Evolutionary conservation across 371 early-diverging fungal genomes (phyloP).

Genomic region (Enteropsectra breve): DNA sequence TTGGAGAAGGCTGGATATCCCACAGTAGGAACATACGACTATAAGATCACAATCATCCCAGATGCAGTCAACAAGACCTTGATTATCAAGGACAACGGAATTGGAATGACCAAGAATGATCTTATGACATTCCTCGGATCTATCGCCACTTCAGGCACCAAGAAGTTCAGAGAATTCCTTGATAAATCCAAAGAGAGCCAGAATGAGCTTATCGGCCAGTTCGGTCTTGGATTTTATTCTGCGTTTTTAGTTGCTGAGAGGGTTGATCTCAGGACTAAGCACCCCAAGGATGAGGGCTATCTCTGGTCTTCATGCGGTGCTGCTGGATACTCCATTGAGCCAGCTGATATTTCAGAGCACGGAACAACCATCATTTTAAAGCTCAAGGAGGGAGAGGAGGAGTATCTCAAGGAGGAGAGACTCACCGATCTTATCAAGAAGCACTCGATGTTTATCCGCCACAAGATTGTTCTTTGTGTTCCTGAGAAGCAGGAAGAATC

Average conservation of each 20-base stretch:
- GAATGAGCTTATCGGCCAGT: constrained; percentile 78
- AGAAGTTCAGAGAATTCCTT: constrained; percentile 77
- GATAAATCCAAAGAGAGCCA: constrained; percentile 61
- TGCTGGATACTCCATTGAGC: constrained; percentile 76
- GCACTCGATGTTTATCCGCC: constrained; percentile 81
- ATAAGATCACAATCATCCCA: constrained; percentile 71
- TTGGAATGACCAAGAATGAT: constrained; percentile 92
- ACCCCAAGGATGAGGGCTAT: constrained; percentile 81
- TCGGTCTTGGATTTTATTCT: constrained; percentile 95
- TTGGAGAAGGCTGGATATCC: constrained; percentile 70
- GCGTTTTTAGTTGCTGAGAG: constrained; percentile 83
- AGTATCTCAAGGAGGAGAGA: constrained; percentile 71
- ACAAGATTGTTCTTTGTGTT: constrained; percentile 73
- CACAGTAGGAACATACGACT: background rate
- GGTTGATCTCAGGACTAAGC: constrained; percentile 82
- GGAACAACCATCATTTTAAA: constrained; percentile 75
- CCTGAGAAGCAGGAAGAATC: constrained; percentile 68
- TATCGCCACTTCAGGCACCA: constrained; percentile 85
- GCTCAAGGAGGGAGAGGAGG: constrained; percentile 77
- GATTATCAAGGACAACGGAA: constrained; percentile 77
- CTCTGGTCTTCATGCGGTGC: constrained; percentile 83
- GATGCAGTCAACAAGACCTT: constrained; percentile 65
- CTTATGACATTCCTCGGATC: constrained; percentile 84
- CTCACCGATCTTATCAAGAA: constrained; percentile 76
- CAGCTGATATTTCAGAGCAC: constrained; percentile 68